Conservation (phyloP, 441 rosid species). For the Lepidium campestre region DNA sequence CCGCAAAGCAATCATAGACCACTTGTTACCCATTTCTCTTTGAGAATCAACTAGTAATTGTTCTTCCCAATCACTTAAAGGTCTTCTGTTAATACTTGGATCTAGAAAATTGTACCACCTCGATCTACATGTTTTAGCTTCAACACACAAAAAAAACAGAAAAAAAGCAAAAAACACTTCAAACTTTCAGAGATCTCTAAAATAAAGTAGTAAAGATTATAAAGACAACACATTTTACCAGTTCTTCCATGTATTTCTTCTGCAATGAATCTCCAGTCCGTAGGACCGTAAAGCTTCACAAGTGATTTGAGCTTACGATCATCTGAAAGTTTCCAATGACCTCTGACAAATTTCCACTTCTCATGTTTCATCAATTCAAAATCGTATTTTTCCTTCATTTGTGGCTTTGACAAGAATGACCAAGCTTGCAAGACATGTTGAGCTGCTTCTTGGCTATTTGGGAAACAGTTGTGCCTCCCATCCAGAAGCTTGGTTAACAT, state of each 20-base stretch:
- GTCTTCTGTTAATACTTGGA: slow-evolving; percentile 47
- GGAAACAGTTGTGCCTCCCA: neutral
- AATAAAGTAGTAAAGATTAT: neutral
- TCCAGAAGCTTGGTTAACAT: neutral
- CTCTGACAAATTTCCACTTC: too few species aligned
- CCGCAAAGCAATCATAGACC: slow-evolving; percentile 54
- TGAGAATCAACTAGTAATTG: slow-evolving; percentile 48
- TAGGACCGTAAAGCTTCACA: too few species aligned
- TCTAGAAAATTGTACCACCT: slow-evolving; percentile 71
- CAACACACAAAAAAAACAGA: neutral
- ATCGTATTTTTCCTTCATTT: neutral
- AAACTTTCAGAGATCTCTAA: neutral
- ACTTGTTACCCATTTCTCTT: slow-evolving; percentile 48
- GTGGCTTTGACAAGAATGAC: neutral
- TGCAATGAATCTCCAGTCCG: slow-evolving; percentile 60
- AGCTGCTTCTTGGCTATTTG: neutral
- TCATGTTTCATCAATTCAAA: neutral
- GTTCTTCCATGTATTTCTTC: slow-evolving; percentile 68
- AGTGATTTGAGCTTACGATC: too few species aligned
- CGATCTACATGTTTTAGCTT: slow-evolving; percentile 56
- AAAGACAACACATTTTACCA: slow-evolving; percentile 25
- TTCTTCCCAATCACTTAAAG: slow-evolving; percentile 52
- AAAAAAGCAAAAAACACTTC: too few species aligned
- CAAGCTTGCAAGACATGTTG: neutral
- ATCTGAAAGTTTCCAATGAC: too few species aligned